These are phyloP conservation scores for Aegilops longissima DNA, from an alignment of 176 grass and related monocot genomes.

Conservation along the genomic window DNA sequence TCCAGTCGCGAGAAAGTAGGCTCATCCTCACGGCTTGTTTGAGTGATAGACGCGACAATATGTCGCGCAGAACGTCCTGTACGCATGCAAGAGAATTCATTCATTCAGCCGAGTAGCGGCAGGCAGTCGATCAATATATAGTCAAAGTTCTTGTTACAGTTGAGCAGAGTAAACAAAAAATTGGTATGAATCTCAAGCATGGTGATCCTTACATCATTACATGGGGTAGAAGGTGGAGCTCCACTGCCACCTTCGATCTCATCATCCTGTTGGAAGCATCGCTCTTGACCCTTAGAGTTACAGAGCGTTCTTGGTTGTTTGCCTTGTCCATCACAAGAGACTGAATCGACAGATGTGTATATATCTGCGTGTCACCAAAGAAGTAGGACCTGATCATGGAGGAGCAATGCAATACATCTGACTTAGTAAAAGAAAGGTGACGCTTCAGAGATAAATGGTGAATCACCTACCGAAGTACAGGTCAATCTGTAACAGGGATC, in stretches of 20 bases:
- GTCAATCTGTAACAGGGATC: too few relatives aligned
- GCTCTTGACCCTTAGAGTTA: background rate
- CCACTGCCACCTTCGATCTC: background rate
- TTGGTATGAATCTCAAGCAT: background rate
- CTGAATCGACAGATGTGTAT: background rate
- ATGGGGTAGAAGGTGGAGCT: background rate
- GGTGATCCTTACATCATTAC: conserved; percentile 1
- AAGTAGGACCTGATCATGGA: too few relatives aligned
- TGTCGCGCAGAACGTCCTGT: too few relatives aligned
- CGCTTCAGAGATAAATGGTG: too few relatives aligned
- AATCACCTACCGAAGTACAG: too few relatives aligned
- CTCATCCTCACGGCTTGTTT: too few relatives aligned
- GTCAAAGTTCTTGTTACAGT: background rate
- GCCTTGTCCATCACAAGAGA: background rate
- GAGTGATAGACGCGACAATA: too few relatives aligned
- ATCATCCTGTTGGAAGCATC: background rate
- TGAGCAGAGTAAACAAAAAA: background rate
- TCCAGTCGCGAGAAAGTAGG: too few relatives aligned
- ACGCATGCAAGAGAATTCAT: background rate
- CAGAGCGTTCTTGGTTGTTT: background rate
- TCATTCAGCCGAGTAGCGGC: background rate
- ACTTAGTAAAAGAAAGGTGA: too few relatives aligned
- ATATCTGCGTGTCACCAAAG: too few relatives aligned
- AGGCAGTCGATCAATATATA: background rate
- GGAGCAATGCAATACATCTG: too few relatives aligned